Evolutionary conservation across 2,329 filamentous ascomycete genomes (phyloP).

Genomic region (Tolypocladium album): DNA sequence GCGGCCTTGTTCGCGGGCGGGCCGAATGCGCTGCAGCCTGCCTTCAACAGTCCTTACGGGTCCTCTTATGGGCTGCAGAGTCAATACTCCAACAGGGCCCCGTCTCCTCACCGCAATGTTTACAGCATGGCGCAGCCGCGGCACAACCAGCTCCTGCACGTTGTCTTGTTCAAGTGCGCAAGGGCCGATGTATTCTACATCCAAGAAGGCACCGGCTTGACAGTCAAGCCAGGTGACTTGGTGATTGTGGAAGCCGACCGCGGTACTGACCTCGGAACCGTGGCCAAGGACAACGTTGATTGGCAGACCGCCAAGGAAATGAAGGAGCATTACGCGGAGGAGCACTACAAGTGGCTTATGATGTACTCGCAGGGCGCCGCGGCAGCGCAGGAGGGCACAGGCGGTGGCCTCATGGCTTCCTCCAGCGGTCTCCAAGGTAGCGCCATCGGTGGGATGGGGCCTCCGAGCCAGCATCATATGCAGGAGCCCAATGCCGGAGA

Average conservation of each 20-base stretch:
- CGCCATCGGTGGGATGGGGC: slow-evolving; percentile 69
- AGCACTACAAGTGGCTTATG: slow-evolving; percentile 98
- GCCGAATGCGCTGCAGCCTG: slow-evolving; percentile 14
- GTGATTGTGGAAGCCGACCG: slow-evolving; percentile 97
- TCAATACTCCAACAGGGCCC: slow-evolving; percentile 37
- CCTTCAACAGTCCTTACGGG: slow-evolving; percentile 29
- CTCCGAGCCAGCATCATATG: slow-evolving; percentile 60
- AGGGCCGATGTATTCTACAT: slow-evolving; percentile 95
- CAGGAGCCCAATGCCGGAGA: slow-evolving; percentile 64
- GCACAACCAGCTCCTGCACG: slow-evolving; percentile 64
- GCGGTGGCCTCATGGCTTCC: slow-evolving; percentile 52
- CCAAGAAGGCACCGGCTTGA: slow-evolving; percentile 86
- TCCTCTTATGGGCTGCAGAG: slow-evolving; percentile 34
- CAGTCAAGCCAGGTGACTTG: slow-evolving; percentile 81
- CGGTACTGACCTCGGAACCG: slow-evolving; percentile 88
- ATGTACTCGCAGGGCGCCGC: slow-evolving; percentile 85
- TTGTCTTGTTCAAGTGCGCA: slow-evolving; percentile 94
- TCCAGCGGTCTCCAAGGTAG: slow-evolving; percentile 55
- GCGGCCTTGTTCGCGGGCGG: slow-evolving; percentile 15
- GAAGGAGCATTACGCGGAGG: slow-evolving; percentile 85
- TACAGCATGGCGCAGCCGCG: slow-evolving; percentile 51
- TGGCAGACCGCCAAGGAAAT: slow-evolving; percentile 79
- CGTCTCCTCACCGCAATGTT: slow-evolving; percentile 51
- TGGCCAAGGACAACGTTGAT: slow-evolving; percentile 77
- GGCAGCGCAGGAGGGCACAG: slow-evolving; percentile 47